Evolutionary conservation across 352 stramenopile genomes (phyloP), one percentile per base, ranked within the genome.

Genomic region (Globisporangium nodosum): DNA sequence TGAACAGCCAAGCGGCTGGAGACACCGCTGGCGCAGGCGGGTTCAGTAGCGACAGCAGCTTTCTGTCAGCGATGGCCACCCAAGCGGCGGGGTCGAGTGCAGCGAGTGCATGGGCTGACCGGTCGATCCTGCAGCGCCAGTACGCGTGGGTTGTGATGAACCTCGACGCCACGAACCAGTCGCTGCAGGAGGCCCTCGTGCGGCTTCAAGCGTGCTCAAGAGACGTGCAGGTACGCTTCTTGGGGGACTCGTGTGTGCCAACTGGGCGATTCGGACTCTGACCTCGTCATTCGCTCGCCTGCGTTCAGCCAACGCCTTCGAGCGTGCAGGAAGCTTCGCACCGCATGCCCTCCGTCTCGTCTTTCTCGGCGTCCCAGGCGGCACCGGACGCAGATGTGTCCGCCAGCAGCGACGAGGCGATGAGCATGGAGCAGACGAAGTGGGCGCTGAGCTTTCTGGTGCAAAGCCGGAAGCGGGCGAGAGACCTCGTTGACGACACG

Each of bases 101-200:
- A 46, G 56, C 74, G 20, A 49, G 64, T 5, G 58, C 47, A 33
- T 71, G 62, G 60, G 54, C 49, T 24, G 74, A 76, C 37, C 70
- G 64, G 45, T 55, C 49, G n/a, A 43, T 75, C 27, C 63, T 87
- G 31, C 75, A 85, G 54, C 71, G 74, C 11, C 80, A 90, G 43
- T 81, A 85, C 52, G 69, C 75, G 9, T 92, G 84, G 84, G 65
- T 94, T 7, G 54, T 75, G 54, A 63, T 72, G 35, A 92, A 92
- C 54, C 54, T 94, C 40, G 68, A 90, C 21, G 56, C 67, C 33
- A 94, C 81, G 11, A 92, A 94, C 48, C 55, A 63, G 16, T 64
- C 76, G 33, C 62, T 94, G 27, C 70, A 76, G 52, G 57, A 70
- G 16, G 81, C 79, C 13, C 59, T 94, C 37, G 56, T 87, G 16